Evolutionary conservation across 139 green algal genomes (phyloP), one percentile per base, ranked within the genome.

Genomic region (Closterium sp.): DNA sequence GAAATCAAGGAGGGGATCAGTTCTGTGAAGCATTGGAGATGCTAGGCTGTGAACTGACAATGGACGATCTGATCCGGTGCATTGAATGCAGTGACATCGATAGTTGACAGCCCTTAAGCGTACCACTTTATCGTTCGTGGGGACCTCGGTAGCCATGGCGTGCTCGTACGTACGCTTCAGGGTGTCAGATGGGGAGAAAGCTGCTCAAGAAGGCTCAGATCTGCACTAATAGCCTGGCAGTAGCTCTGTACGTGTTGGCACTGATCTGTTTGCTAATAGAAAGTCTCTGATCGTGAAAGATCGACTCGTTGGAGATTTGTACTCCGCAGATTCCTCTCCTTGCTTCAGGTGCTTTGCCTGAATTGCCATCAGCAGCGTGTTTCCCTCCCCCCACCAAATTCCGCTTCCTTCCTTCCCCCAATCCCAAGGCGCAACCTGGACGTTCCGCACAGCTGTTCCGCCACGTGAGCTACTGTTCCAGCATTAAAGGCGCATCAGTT

Each of bases 41-140:
- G 25, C n/a, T 28, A 32, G n/a, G 81, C 7, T 19, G 4, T 34
- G 1, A 1, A 85, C n/a, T 85, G 2, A 4, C 0, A 86, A 86
- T 8, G 81, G 31, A 33, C 30, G 81, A 23, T 86, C n/a, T 19
- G 81, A 33, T 34, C 81, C 30, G 4, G 16, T 86, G 25, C 81
- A 86, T 12, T 86, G 81, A 8, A 86, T 34, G n/a, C 25, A 23
- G 3, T 86, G 23, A 23, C 81, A 2, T 34, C 0, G 0, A 86
- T 19, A 86, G 28, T 7, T 1, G 2, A 86, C 25, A 1, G 81
- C n/a, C 21, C n/a, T 34, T 10, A 86, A 33, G 81, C 81, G n/a
- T 33, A 86, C 81, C 81, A 86, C 81, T 86, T 86, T 86, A 86
- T 86, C 81, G 81, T 86, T 4, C 81, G 30, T 86, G 81, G 81